Evolutionary conservation across 75 land plant species (phyloP).

Genomic region (Sequoia sempervirens): DNA sequence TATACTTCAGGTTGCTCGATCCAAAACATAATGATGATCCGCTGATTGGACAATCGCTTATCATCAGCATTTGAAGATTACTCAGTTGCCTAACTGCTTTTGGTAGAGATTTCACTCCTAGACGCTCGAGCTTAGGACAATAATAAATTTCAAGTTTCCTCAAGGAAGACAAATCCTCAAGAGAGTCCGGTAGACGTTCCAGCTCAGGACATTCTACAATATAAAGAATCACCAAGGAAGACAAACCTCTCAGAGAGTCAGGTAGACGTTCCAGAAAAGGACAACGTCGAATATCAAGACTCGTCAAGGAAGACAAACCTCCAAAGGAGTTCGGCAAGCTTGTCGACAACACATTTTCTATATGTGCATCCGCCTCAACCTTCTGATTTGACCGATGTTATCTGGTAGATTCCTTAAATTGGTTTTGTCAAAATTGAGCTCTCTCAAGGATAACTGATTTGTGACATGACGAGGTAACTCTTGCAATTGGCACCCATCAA

Average conservation of each 20-base stretch:
- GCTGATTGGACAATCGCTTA: not conserved
- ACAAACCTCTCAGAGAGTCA: not conserved
- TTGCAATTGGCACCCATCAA: not conserved
- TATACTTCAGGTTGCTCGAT: not conserved
- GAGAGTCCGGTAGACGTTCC: too few species aligned
- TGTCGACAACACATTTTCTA: not conserved
- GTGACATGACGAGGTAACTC: too few species aligned
- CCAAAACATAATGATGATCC: not conserved
- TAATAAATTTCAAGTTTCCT: too few species aligned
- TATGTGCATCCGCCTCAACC: not conserved
- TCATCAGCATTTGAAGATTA: too few species aligned
- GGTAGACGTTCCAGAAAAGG: not conserved
- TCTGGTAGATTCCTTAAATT: not conserved
- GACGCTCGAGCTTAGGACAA: too few species aligned
- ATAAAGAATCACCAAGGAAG: too few species aligned
- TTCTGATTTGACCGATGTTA: not conserved
- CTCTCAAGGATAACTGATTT: too few species aligned
- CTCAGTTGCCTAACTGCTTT: not conserved
- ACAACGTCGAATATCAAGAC: too few species aligned
- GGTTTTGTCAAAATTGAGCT: too few species aligned
- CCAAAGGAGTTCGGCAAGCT: not conserved
- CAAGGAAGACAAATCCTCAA: too few species aligned
- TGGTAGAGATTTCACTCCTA: not conserved
- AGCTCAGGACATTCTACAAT: too few species aligned
- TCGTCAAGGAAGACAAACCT: not conserved